Evolutionary conservation across 2,329 filamentous ascomycete genomes (phyloP).

Genomic region (Parasarocladium wereldwijsianum): DNA sequence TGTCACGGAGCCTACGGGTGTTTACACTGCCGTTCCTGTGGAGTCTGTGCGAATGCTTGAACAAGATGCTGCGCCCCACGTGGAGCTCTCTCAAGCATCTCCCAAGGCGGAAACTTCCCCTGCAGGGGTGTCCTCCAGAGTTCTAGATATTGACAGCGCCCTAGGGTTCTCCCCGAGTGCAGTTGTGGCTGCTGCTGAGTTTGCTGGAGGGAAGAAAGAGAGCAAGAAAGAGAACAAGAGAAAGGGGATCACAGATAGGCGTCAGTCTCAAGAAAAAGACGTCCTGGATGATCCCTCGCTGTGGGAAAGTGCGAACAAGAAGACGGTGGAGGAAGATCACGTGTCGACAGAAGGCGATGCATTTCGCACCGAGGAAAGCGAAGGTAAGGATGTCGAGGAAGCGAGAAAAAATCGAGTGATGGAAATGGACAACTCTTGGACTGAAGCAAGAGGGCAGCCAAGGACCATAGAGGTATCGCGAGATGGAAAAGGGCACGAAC

Average conservation of each 20-base stretch:
- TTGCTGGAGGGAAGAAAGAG: conserved; percentile 18
- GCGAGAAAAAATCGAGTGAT: conserved; percentile 6
- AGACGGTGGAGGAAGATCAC: conserved; percentile 14
- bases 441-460: too few relatives aligned
- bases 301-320: conserved; percentile 28
- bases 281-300: conserved; percentile 28
- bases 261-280: conserved; percentile 23
- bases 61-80: too few relatives aligned
- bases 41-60: too few relatives aligned
- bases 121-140: too few relatives aligned
- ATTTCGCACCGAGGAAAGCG: conserved; percentile 7
- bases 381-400: conserved; percentile 16
- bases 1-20: too few relatives aligned
- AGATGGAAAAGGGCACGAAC: conserved; percentile 1
- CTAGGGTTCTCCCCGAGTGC: conserved; percentile 4
- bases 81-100: too few relatives aligned
- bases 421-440: too few relatives aligned
- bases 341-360: too few relatives aligned
- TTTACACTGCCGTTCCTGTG: too few relatives aligned
- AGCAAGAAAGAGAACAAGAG: conserved; percentile 22
- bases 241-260: conserved; percentile 24
- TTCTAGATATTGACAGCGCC: not conserved
- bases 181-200: conserved; percentile 14
- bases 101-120: too few relatives aligned
- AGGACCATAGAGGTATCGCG: too few relatives aligned